Base-by-base conservation (phyloP, 257 asterid species). In the Ilex asprella region DNA sequence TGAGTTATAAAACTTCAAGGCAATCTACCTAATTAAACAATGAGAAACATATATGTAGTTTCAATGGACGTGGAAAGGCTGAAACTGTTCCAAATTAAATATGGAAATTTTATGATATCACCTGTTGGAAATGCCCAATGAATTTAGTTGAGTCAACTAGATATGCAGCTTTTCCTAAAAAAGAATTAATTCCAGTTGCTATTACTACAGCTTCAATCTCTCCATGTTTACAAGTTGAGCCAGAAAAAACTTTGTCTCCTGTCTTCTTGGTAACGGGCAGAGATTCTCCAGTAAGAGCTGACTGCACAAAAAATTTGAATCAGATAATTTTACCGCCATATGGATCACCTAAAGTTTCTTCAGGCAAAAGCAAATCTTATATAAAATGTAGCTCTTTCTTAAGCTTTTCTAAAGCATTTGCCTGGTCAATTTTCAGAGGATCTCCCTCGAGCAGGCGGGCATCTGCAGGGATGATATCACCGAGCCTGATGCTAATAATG, bases 401-500 rank as follows among this genome's bases (percentile, higher is more conserved):
- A 49, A 49, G 54, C 3, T 49, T 49, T 44, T 32, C 1, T n/a
- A 12, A 53, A 31, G 12, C 31, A 32, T 15, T 29, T 61, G 43
- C 76, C 76, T 72, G 72, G 56, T 72, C 72, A 58, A 66, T 67
- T 66, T 72, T 71, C 39, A 72, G 35, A 13, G 72, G 53, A 16
- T 66, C 72, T 55, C 76, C 76, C 31, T 65, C 76, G 27, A 71
- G 76, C 15, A 71, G 50, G 41, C 64, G 76, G 10, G 76, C 76
- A 61, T 66, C 68, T 46, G 76, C 76, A 55, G 76, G 76, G 65
- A 72, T 66, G 49, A 71, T 71, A 41, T 71, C 76, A 32, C 76
- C 76, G 15, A 71, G 67, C 61, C 61, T 71, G 15, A 66, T 71
- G 64, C 76, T 71, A 66, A 71, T 71, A 50, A 71, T 61, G 56